Percentiles rank a stretch among this genome's conserved stretches.
Evolutionary conservation across 208 protist species (phyloP).

Genomic region (Tetramitus jugosus): DNA sequence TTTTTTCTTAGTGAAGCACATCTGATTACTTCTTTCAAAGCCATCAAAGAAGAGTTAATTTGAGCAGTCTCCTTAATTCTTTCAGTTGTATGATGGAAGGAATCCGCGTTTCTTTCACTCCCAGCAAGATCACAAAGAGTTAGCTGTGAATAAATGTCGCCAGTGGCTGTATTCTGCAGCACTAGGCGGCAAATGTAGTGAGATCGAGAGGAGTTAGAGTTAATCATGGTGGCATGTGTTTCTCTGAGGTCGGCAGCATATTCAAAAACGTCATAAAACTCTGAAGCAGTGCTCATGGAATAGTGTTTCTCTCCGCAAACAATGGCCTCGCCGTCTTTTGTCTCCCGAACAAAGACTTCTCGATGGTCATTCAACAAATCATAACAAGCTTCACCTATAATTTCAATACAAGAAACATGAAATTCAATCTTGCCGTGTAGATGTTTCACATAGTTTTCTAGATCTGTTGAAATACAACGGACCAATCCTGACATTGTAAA

Average conservation of each 20-base stretch:
- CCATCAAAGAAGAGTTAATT: constrained; percentile 31
- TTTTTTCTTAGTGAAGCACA: neutral
- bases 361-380: neutral
- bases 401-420: constrained; percentile 17
- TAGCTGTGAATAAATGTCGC: constrained; percentile 1
- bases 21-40: constrained; percentile 36
- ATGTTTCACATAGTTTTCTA: too few relatives aligned
- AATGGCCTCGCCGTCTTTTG: neutral
- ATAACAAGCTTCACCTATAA: neutral
- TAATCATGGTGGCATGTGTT: constrained; percentile 13
- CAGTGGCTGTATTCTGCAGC: neutral
- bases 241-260: constrained; percentile 12
- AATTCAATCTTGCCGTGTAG: too few relatives aligned
- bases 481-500: too few relatives aligned
- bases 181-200: constrained; percentile 13
- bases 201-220: constrained; percentile 5
- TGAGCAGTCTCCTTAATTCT: constrained; percentile 29
- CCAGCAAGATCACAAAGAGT: constrained; percentile 34
- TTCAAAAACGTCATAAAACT: neutral
- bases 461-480: too few relatives aligned
- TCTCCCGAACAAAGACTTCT: neutral
- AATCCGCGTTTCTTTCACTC: constrained; percentile 28
- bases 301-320: neutral
- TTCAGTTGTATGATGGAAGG: constrained; percentile 28
- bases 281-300: neutral